Evolutionary conservation across 2,329 filamentous ascomycete species (phyloP).

Genomic region (Mycogone perniciosa): DNA sequence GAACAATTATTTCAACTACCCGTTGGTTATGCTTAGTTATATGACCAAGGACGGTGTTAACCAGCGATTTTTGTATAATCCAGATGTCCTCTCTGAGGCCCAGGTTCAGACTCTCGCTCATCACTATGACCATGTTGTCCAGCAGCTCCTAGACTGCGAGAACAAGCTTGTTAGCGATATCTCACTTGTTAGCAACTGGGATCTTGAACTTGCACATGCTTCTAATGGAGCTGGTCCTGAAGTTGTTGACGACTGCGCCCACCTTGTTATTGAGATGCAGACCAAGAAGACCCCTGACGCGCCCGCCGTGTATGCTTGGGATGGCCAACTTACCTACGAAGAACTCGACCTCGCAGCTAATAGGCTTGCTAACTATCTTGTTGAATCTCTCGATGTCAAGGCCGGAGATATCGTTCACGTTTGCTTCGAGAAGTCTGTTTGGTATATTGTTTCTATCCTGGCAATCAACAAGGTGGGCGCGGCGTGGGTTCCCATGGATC

Average conservation of each 20-base stretch:
- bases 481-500: slow-evolving; percentile 5
- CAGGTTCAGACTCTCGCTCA: slow-evolving; percentile 11
- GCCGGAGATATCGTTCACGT: background rate
- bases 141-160: slow-evolving; percentile 10
- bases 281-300: background rate
- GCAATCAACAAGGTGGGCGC: slow-evolving; percentile 23
- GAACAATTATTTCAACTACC: slow-evolving; percentile 15
- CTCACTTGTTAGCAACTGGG: background rate
- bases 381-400: background rate
- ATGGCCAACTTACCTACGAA: slow-evolving; percentile 1
- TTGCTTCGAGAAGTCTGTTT: slow-evolving; percentile 17
- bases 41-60: slow-evolving; percentile 6
- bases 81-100: slow-evolving; percentile 3
- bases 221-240: background rate
- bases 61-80: slow-evolving; percentile 8
- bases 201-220: background rate
- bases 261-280: slow-evolving; percentile 2
- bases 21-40: slow-evolving; percentile 11
- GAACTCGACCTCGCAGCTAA: slow-evolving; percentile 32
- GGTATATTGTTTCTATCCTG: slow-evolving; percentile 18
- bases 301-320: slow-evolving; percentile 2
- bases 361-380: slow-evolving; percentile 15
- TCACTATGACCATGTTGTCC: slow-evolving; percentile 13
- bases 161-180: background rate
- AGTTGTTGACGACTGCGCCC: background rate